Evolutionary conservation across 2,329 filamentous ascomycete species (phyloP).

Genomic region (Monosporascus sp.): DNA sequence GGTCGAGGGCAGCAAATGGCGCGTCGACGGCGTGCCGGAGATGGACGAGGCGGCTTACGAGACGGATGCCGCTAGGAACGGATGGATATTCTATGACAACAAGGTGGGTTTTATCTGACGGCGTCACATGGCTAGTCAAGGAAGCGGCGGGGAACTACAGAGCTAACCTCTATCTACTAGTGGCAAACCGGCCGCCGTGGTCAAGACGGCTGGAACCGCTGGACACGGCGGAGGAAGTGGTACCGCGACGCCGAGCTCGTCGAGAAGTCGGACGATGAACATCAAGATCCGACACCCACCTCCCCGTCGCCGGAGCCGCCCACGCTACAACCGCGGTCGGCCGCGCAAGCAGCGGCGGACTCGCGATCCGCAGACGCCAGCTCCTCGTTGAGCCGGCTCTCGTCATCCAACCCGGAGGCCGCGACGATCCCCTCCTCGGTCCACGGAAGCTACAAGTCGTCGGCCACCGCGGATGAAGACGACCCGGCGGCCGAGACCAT

Average conservation of each 20-base stretch:
- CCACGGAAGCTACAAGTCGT: conserved; percentile 1
- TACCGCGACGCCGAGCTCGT: conserved; percentile 93
- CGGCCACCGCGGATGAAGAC: background rate
- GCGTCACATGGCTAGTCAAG: no score
- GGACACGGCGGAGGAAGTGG: conserved; percentile 92
- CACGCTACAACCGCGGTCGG: conserved; percentile 21
- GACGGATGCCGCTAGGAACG: conserved; percentile 59
- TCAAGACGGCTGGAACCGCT: conserved; percentile 87
- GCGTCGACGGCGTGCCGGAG: conserved; percentile 69
- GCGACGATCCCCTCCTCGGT: conserved; percentile 6
- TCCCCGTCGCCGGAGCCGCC: conserved; percentile 20
- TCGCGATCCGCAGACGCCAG: conserved; percentile 5
- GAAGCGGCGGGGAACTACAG: no score
- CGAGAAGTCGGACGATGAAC: conserved; percentile 50
- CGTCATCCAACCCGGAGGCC: conserved; percentile 11
- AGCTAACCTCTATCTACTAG: conserved; percentile 34
- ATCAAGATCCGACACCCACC: conserved; percentile 34
- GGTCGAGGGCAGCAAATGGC: conserved; percentile 83
- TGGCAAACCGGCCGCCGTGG: conserved; percentile 87
- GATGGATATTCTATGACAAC: conserved; percentile 98
- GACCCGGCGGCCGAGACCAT: conserved; percentile 10
- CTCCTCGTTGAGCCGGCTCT: background rate
- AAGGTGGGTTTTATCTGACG: conserved; percentile 56
- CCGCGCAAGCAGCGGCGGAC: no score
- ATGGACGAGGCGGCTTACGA: conserved; percentile 46